Evolutionary conservation across 768 basidiomycete species (phyloP).

Genomic region (Tulasnella sp.): DNA sequence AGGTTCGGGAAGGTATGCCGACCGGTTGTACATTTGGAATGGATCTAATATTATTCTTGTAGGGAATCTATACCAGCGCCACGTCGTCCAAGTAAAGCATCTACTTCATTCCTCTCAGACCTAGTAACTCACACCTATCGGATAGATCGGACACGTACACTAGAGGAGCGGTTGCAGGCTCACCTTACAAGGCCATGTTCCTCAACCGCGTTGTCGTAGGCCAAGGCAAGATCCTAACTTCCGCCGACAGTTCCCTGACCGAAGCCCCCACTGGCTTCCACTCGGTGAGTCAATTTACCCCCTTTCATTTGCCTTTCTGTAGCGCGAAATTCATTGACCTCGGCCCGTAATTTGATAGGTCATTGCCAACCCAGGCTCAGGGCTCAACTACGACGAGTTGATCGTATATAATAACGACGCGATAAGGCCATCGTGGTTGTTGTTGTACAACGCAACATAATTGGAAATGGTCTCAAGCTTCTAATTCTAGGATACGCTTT

Average conservation of each 20-base stretch:
- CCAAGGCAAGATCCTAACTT: constrained; percentile 4
- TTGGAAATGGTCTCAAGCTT: no score
- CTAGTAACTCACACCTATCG: background rate
- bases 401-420: constrained; percentile 62
- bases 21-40: background rate
- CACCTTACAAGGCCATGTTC: constrained; percentile 8
- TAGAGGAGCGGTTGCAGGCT: background rate
- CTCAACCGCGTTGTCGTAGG: constrained; percentile 5
- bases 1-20: background rate
- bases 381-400: constrained; percentile 58
- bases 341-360: background rate
- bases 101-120: background rate
- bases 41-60: background rate
- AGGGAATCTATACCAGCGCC: constrained; percentile 11
- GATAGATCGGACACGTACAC: background rate
- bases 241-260: background rate
- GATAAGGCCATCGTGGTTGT: constrained; percentile 56
- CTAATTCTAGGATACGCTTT: no score
- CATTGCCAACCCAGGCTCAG: constrained; percentile 26
- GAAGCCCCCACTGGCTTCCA: constrained; percentile 1
- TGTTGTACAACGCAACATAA: constrained; percentile 42
- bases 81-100: constrained; percentile 6
- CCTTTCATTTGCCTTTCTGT: background rate
- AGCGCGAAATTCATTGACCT: background rate
- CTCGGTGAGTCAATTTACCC: background rate